A percentile compares a stretch with the other conserved stretches of the same genome.
Evolutionary conservation across 495 filamentous ascomycete species (phyloP).

Genomic region (Aeminium ludgeri): DNA sequence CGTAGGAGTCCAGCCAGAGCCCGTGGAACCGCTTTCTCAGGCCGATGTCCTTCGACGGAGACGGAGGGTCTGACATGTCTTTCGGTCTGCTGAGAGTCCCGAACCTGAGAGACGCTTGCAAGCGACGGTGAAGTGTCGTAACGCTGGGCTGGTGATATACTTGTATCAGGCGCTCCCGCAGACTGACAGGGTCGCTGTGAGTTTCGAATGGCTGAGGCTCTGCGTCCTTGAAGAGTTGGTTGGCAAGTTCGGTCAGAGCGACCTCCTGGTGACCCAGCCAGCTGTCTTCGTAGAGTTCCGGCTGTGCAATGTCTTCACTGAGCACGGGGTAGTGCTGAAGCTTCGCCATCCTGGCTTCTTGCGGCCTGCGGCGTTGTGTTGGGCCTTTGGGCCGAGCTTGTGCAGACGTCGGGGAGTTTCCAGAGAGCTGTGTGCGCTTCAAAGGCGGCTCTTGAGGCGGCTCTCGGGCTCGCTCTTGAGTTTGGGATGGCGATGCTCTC

Average conservation of each 20-base stretch:
- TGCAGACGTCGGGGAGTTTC: too few species aligned
- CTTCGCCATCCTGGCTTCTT: neutral
- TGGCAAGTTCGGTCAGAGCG: conserved; percentile 43
- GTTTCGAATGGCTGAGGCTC: conserved; percentile 8
- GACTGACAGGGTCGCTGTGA: neutral
- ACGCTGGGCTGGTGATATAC: conserved; percentile 41
- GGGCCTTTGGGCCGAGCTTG: too few species aligned
- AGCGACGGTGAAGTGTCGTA: conserved; percentile 36
- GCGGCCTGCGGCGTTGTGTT: too few species aligned
- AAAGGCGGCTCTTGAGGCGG: too few species aligned
- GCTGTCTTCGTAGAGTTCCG: conserved; percentile 46
- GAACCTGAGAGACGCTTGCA: conserved; percentile 47
- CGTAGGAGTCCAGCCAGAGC: conserved; percentile 43
- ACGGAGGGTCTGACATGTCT: conserved; percentile 16
- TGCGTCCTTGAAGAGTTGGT: conserved; percentile 34
- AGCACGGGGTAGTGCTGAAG: conserved; percentile 36
- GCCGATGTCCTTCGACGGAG: conserved; percentile 33
- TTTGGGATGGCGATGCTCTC: too few species aligned
- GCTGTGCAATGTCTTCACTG: conserved; percentile 35
- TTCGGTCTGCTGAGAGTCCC: conserved; percentile 41
- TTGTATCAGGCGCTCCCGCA: conserved; percentile 27
- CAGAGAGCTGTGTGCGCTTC: too few species aligned
- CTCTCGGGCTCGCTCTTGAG: too few species aligned
- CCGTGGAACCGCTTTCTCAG: conserved; percentile 38
- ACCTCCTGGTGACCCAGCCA: conserved; percentile 50